These are phyloP conservation scores for Globisporangium parvum DNA, from an alignment of 352 stramenopile genomes.

Conservation along the genomic window DNA sequence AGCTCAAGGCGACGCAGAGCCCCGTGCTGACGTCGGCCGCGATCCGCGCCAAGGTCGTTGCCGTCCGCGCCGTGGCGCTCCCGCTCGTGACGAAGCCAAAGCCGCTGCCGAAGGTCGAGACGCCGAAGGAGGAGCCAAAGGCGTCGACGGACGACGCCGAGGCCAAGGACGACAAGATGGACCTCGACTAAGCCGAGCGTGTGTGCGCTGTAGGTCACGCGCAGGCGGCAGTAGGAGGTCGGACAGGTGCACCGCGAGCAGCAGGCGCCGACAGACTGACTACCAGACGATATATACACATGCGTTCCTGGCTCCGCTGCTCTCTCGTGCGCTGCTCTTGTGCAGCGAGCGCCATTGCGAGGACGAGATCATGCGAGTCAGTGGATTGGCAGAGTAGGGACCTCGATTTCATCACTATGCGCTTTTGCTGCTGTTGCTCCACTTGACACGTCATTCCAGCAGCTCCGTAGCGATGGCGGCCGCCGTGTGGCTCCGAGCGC, in stretches of 20 bases:
- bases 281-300: constrained; percentile 13
- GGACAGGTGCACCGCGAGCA: too few species aligned
- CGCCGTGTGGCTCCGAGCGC: constrained; percentile 22
- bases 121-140: constrained; percentile 29
- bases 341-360: too few species aligned
- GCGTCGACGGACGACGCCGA: constrained; percentile 20
- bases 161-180: constrained; percentile 77
- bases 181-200: constrained; percentile 60
- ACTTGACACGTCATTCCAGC: too few species aligned
- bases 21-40: constrained; percentile 89
- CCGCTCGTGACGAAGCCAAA: constrained; percentile 98
- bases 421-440: too few species aligned
- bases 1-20: constrained; percentile 76
- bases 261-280: background rate
- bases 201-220: background rate
- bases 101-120: constrained; percentile 76
- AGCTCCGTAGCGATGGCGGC: too few species aligned
- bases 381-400: too few species aligned
- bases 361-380: too few species aligned
- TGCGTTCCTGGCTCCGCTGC: background rate
- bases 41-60: constrained; percentile 88
- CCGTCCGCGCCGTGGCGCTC: constrained; percentile 86
- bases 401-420: background rate
- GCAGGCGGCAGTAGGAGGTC: background rate
- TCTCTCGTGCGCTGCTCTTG: too few species aligned